A percentile compares a stretch with the other conserved stretches of the same genome.
Evolutionary conservation across 805 yeast species (phyloP).

Genomic region (Maudiozyma pseudohumilis): DNA sequence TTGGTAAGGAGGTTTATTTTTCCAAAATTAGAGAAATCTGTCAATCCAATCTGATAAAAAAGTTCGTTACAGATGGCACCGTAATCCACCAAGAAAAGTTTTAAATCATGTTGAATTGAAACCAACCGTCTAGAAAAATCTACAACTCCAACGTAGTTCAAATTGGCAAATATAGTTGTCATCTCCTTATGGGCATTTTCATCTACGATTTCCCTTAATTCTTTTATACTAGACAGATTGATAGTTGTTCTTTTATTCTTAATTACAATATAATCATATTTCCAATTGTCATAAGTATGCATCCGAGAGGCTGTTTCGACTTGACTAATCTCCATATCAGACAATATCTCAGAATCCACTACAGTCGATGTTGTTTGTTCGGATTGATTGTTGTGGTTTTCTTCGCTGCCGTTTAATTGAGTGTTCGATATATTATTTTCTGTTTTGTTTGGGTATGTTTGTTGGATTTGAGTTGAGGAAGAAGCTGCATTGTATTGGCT

Average conservation of each 20-base stretch:
- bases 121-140: constrained; percentile 61
- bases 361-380: neutral
- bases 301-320: too few relatives aligned
- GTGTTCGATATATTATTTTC: too few relatives aligned
- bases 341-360: neutral
- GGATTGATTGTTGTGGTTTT: neutral
- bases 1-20: constrained; percentile 30
- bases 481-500: constrained; percentile 4
- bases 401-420: neutral
- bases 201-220: constrained; percentile 44
- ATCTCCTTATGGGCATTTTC: constrained; percentile 38
- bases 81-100: constrained; percentile 71
- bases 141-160: constrained; percentile 72
- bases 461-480: neutral
- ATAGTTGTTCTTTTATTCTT: constrained; percentile 33
- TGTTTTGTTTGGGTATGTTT: neutral
- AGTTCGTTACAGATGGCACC: constrained; percentile 56
- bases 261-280: constrained; percentile 9
- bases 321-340: too few relatives aligned
- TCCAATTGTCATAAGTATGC: neutral
- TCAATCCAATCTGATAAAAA: constrained; percentile 71
- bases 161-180: constrained; percentile 57
- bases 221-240: constrained; percentile 47
- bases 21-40: constrained; percentile 80
- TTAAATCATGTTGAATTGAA: constrained; percentile 78